Evolutionary conservation across 768 basidiomycete genomes (phyloP).

Genomic region (Xerocomus brunneocitrinus): DNA sequence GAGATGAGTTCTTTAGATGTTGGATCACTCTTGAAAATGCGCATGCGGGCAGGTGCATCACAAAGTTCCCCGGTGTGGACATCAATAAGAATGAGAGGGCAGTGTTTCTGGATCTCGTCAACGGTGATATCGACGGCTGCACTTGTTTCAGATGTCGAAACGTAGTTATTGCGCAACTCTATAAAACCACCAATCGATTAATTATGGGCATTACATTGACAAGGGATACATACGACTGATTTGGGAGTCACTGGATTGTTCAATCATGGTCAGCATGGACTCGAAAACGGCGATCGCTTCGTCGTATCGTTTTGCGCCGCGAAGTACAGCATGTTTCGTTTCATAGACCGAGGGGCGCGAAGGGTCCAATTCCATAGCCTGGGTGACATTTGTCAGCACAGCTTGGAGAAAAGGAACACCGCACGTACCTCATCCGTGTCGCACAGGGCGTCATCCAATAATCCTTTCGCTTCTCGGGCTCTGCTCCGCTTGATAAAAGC

Average conservation of each 20-base stretch:
- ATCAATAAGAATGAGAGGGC: conserved; percentile 2
- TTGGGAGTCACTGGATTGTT: not conserved
- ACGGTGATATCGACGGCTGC: not conserved
- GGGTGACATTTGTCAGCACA: not conserved
- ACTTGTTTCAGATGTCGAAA: not conserved
- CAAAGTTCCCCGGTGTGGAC: not conserved
- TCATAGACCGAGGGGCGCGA: not conserved
- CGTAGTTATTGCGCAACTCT: conserved; percentile 1
- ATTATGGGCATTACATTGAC: not conserved
- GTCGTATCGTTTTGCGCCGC: not conserved
- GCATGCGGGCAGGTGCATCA: not conserved
- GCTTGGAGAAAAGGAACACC: not conserved
- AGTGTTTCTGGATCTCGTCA: not conserved
- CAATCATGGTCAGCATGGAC: conserved; percentile 1
- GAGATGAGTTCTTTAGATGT: conserved; percentile 4
- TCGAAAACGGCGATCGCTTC: conserved; percentile 3
- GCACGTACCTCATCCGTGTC: conserved; percentile 6
- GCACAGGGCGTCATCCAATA: conserved; percentile 6
- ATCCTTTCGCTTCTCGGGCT: conserved; percentile 1
- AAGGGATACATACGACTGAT: not conserved
- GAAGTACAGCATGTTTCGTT: not conserved
- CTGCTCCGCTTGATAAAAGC: conserved; percentile 7
- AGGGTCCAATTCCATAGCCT: not conserved
- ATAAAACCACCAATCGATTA: not conserved
- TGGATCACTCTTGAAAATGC: not conserved